Percentiles rank a stretch among this genome's conserved stretches.
phyloP scores from a whole-genome alignment of 306 rosid genomes.

The Boehmeria nivea region DNA sequence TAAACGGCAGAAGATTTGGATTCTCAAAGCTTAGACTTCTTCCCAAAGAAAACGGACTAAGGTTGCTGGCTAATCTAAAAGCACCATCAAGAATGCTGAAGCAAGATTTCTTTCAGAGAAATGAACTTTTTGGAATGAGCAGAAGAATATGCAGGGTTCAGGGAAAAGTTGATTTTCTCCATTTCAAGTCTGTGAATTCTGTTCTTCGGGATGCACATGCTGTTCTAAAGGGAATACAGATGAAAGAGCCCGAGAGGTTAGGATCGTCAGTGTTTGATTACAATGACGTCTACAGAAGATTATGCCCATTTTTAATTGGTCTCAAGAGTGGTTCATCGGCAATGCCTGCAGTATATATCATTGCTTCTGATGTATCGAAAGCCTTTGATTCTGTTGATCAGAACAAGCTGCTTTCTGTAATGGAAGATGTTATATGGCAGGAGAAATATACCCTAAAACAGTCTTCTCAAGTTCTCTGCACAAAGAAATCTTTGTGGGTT shows the following conservation, averaged over 20 bases:
- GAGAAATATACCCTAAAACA: slow-evolving; percentile 49
- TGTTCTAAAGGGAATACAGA: slow-evolving; percentile 56
- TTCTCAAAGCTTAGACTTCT: slow-evolving; percentile 80
- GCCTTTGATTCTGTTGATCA: slow-evolving; percentile 85
- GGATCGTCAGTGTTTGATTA: slow-evolving; percentile 94
- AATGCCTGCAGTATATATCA: slow-evolving; percentile 47
- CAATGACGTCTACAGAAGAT: slow-evolving; percentile 65
- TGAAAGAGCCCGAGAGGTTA: slow-evolving; percentile 55
- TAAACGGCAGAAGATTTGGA: slow-evolving; percentile 65
- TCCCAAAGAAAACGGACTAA: slow-evolving; percentile 76
- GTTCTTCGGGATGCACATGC: slow-evolving; percentile 62
- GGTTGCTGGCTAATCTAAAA: slow-evolving; percentile 82
- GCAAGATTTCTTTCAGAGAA: slow-evolving; percentile 20
- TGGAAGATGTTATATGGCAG: slow-evolving; percentile 40
- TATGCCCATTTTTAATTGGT: slow-evolving; percentile 52
- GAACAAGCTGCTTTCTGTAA: slow-evolving; percentile 59
- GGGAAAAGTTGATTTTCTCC: slow-evolving; percentile 20
- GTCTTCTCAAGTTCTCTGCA: slow-evolving; percentile 51
- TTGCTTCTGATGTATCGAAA: slow-evolving; percentile 73
- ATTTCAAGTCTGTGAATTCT: slow-evolving; percentile 59
- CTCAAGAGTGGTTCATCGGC: slow-evolving; percentile 30
- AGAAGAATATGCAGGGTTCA: slow-evolving; percentile 14
- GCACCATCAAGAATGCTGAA: slow-evolving; percentile 54
- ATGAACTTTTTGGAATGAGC: slow-evolving; percentile 17
- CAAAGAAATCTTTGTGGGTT: slow-evolving; percentile 57